Evolutionary conservation across 495 filamentous ascomycete genomes (phyloP), one percentile per base, ranked within the genome.

Genomic region (Hypoxylon rickii): DNA sequence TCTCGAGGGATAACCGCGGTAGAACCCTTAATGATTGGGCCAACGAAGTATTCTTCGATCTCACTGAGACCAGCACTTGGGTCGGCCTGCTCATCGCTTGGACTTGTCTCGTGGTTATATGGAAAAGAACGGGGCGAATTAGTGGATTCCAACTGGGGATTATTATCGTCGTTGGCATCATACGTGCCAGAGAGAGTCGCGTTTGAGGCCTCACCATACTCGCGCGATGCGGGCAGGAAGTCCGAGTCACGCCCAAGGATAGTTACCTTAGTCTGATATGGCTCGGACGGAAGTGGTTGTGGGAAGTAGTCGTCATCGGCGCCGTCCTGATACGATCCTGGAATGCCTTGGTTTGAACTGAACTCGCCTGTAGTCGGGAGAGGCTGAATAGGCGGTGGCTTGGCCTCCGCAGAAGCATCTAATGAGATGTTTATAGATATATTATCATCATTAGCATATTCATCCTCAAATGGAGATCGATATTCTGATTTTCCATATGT

Each of bases 221-320:
- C 71, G 61, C 60, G 64, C 53, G 63, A 41, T 32, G 67, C 64
- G 49, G 71, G 62, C 40, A 44, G 47, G 49, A 76, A 77, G 61
- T 73, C 71, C 51, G 60, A 57, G 33, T 68, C 74, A 32, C 69
- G 71, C 10, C 73, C 73, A 44, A 78, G 55, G 15, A 75, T 76
- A 15, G 74, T 78, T 41, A 78, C 69, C 41, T 75, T 79, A 13
- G 72, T 78, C 54, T 67, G 62, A 37, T 72, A 71, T 38, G 57
- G 55, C 12, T 65, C 55, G 16, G 73, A 64, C 11, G 66, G 51
- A 40, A 64, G 68, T 7, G 75, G 74, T 42, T 63, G 67, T 32
- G 66, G 69, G 41, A 72, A 70, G 39, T 77, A 77, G 45, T 69
- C 70, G 16, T 71, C 73, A 2, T 56, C 49, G 62, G 54, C 12